Base-by-base conservation (phyloP, 345 rosid species). In the Hibiscus trionum region DNA sequence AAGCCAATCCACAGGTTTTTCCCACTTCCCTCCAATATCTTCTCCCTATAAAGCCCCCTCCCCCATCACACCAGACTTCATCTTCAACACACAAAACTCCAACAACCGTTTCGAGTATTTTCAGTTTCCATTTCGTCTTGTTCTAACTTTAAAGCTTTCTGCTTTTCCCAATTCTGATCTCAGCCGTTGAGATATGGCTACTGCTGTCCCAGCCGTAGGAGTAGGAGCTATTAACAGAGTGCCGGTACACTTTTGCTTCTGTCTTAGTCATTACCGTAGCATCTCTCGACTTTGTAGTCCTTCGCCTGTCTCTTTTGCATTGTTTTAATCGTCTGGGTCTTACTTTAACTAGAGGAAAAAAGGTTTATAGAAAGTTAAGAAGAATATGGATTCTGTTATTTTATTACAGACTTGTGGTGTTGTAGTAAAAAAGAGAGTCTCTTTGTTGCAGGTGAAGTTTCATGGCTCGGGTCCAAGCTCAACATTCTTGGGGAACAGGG, bases 401-500 rank as follows among this genome's bases (percentile, higher is more conserved):
- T 61, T 74, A 53, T 67, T 56, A 26, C 7, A 71, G 47, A 60
- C 29, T 56, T 58, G 15, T 58, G 24, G 19, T 67, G 71, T 31
- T 15, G 29, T 70, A 42, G 33, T 72, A 42, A 56, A 71, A n/a
- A 49, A 53, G 50, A 60, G 64, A 2, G 49, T 53, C 1, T 70
- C 31, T 74, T 71, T 67, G 46, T 12, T 75, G 77, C 88, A 82
- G 86, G 68, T 81, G 72, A 82, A 71, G 46, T 69, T 52, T 70
- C 71, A 68, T 63, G 33, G 80, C 59, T 21, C 1, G 24, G 24
- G 24, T 21, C 24, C 24, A 21, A 21, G 24, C 24, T 81, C 97
- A 60, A 72, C 90, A 61, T 90, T 91, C 84, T 69, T 86, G 27
- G 96, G 97, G 16, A 82, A 37, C 73, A 80, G 87, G 73, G 83